Base-by-base conservation (phyloP, 495 filamentous ascomycete species). In the Platismatia glauca region DNA sequence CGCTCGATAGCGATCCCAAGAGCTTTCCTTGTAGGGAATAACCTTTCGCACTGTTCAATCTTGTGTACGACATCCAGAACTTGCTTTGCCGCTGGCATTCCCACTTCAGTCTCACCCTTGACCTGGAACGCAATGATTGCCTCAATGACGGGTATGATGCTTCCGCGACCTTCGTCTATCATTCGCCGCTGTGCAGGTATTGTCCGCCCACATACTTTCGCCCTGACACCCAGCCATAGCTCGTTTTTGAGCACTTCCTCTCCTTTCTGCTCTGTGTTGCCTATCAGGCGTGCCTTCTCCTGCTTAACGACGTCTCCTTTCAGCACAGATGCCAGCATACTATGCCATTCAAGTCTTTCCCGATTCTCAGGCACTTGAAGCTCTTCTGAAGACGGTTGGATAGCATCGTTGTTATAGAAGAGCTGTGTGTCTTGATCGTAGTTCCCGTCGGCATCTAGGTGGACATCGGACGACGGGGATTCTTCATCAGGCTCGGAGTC, bases 301-400 rank as follows among this genome's bases (percentile, higher is more conserved):
- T 98, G 94, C 66, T 89, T 89, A 29, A 98, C 93, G 15, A 98
- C 95, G 72, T 98, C 94, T 58, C 94, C 94, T 41, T 92, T 97
- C 66, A 98, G 75, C 5, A 98, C 94, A 1, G 90, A 92, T 34
- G 92, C 90, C 44, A 98, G 78, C 94, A 98, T 98, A 7, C 89
- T 88, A 75, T 98, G 93, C 94, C 94, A 98, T 74, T 98, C 95
- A 34, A 98, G 77, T 43, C 94, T 79, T 73, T 97, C 94, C 58
- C 94, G 83, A 69, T 94, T 97, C 66, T 84, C 85, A 1, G 89
- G 88, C 66, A 95, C 88, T 76, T 87, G 87, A 39, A 97, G 77
- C 71, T 98, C 95, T 63, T 97, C 94, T 35, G 87, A 74, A 6
- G 90, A 91, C 5, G 92, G 90, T 67, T 95, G 86, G 64, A 89